Evolutionary conservation across 2,329 filamentous ascomycete species (phyloP).

Genomic region (Colletotrichum orchidophilum): DNA sequence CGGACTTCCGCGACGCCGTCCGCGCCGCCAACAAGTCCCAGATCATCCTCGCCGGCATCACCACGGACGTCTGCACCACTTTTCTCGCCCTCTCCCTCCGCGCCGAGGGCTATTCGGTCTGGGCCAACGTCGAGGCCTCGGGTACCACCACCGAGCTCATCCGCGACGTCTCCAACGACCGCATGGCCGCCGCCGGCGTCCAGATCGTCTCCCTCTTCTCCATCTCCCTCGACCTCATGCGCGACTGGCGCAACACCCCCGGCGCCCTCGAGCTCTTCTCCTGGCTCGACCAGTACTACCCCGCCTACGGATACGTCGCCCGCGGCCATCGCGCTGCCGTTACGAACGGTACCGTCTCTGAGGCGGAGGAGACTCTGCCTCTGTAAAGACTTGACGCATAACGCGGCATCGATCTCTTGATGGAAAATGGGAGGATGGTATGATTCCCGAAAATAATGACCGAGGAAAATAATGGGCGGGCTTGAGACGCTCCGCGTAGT

Average conservation of each 20-base stretch:
- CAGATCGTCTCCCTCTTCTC: slow-evolving; percentile 70
- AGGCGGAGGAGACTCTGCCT: slow-evolving; percentile 57
- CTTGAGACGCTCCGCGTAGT: not conserved
- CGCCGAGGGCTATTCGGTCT: slow-evolving; percentile 77
- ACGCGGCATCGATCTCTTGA: too few relatives aligned
- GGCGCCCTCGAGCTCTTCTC: slow-evolving; percentile 67
- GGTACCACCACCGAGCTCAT: slow-evolving; percentile 72
- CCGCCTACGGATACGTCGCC: slow-evolving; percentile 72
- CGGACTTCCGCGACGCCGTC: slow-evolving; percentile 73
- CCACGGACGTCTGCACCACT: slow-evolving; percentile 79
- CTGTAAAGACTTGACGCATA: not conserved
- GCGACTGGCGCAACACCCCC: slow-evolving; percentile 70
- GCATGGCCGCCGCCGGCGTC: slow-evolving; percentile 74
- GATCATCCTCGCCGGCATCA: slow-evolving; percentile 77
- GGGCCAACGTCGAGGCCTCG: slow-evolving; percentile 76
- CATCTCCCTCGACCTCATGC: slow-evolving; percentile 75
- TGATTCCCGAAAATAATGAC: slow-evolving; percentile 1
- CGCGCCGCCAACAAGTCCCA: slow-evolving; percentile 72
- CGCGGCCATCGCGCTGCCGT: slow-evolving; percentile 69
- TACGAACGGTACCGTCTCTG: slow-evolving; percentile 65
- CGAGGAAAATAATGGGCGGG: not conserved
- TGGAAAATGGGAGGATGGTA: slow-evolving; percentile 4
- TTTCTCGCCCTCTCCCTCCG: slow-evolving; percentile 79
- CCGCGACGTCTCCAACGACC: slow-evolving; percentile 70
- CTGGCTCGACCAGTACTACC: slow-evolving; percentile 71